Percentiles rank a stretch among this genome's conserved stretches.
Conservation (phyloP, 2,329 filamentous ascomycete species). For the Coniochaeta sp. region DNA sequence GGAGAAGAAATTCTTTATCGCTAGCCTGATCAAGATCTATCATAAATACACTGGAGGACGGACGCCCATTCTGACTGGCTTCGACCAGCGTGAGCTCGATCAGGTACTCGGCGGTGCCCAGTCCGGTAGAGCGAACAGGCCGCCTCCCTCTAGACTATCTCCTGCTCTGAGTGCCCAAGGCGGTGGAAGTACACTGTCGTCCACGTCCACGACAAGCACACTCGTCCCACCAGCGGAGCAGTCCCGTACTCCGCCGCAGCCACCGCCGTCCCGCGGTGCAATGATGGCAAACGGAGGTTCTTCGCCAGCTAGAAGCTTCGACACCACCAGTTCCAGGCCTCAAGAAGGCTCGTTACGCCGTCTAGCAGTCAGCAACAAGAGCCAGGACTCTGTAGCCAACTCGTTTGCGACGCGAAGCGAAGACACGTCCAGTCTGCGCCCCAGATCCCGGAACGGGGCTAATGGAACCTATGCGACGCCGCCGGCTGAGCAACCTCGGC, state of each 20-base stretch:
- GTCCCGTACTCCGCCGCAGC: not conserved
- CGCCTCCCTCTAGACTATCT: slow-evolving; percentile 19
- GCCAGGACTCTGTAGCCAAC: slow-evolving; percentile 48
- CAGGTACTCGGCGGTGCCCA: slow-evolving; percentile 56
- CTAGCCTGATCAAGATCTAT: slow-evolving; percentile 91
- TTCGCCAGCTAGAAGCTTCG: slow-evolving; percentile 45
- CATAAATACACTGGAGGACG: slow-evolving; percentile 91
- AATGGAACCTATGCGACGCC: slow-evolving; percentile 11
- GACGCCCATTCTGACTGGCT: slow-evolving; percentile 71
- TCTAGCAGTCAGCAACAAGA: slow-evolving; percentile 43
- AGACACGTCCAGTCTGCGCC: slow-evolving; percentile 41
- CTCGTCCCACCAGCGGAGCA: slow-evolving; percentile 12
- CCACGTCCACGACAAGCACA: slow-evolving; percentile 6
- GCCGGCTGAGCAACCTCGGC: slow-evolving; percentile 15
- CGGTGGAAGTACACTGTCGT: not conserved
- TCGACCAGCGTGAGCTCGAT: slow-evolving; percentile 72
- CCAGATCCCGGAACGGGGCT: slow-evolving; percentile 44
- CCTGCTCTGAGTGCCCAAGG: slow-evolving; percentile 2
- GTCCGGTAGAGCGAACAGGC: slow-evolving; percentile 14
- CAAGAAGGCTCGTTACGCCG: slow-evolving; percentile 36
- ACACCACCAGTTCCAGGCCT: slow-evolving; percentile 38
- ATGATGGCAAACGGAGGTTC: slow-evolving; percentile 23
- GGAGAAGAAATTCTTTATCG: slow-evolving; percentile 98
- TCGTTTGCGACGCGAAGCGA: slow-evolving; percentile 43
- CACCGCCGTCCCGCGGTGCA: slow-evolving; percentile 19